Evolutionary conservation across 805 yeast genomes (phyloP), one percentile per base, ranked within the genome.

Genomic region (Candida ponderosae): DNA sequence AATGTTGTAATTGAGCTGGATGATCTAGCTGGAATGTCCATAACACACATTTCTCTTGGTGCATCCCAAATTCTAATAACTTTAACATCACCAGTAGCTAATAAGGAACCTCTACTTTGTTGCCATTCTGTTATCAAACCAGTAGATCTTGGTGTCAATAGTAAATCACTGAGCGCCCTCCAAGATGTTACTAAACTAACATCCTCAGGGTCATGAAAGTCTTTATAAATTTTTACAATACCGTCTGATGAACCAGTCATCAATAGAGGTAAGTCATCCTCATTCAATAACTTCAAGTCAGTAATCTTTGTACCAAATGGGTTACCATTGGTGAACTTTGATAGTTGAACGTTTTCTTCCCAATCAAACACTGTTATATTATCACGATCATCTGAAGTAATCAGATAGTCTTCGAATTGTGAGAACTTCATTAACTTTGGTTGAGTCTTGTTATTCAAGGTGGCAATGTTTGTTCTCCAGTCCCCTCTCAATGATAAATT

Each of bases 31-130:
- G 97, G 96, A 35, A 93, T 81, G 50, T 88, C 96, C 15, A 76
- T 75, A 34, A 85, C 70, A 53, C 96, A 82, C 36, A 82, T 68
- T 53, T 93, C 98, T 27, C 96, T 68, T 11, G 96, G 93, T 0
- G 97, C 97, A 61, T 93, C 97, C 98, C 98, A 93, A 2, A 89
- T 68, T 40, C 95, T 68, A 38, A 93, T 86, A 18, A 88, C 79
- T 50, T 89, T 85, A 8, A 86, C 95, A 63, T 93, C 97, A 33
- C 98, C 98, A 30, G 96, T 88, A 1, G 85, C 96, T 37, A 90
- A 64, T 29, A 93, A 64, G 1, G 95, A 76, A 0, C 98, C 98
- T 42, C 96, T 67, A 32, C 93, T 81, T 54, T 93, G 98, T 57
- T 90, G 97, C 98, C 98, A 93, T 47, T 93, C 97, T 10, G 89